phyloP scores from a whole-genome alignment of 257 asterid genomes.

The Solanum lignicaule region DNA sequence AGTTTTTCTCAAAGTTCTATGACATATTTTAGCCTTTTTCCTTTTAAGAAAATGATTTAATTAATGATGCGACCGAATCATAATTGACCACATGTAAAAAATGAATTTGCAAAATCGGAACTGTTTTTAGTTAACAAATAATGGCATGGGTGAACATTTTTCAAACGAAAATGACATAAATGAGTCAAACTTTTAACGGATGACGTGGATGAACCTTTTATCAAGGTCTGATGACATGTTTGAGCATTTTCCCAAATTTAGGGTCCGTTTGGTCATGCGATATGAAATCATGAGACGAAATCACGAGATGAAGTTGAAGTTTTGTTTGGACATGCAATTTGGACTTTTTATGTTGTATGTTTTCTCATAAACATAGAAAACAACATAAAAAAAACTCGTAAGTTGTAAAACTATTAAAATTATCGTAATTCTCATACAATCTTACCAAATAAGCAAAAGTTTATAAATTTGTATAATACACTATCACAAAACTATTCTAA shows the following conservation, averaged over 20 bases:
- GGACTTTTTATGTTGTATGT: no score
- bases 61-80: background rate
- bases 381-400: no score
- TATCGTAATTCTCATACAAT: no score
- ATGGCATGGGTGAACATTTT: background rate
- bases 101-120: background rate
- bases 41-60: background rate
- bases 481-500: background rate
- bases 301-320: background rate
- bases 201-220: background rate
- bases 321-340: background rate
- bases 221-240: background rate
- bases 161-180: no score
- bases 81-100: background rate
- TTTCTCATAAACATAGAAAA: background rate
- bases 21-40: no score
- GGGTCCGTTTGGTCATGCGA: background rate
- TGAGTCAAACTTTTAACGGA: background rate
- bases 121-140: background rate
- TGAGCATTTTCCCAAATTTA: background rate
- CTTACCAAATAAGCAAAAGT: background rate
- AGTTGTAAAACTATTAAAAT: background rate
- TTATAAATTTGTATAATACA: background rate
- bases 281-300: background rate
- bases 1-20: background rate